Conservation (phyloP, 2,329 filamentous ascomycete species). For the Zarea fungicola region DNA sequence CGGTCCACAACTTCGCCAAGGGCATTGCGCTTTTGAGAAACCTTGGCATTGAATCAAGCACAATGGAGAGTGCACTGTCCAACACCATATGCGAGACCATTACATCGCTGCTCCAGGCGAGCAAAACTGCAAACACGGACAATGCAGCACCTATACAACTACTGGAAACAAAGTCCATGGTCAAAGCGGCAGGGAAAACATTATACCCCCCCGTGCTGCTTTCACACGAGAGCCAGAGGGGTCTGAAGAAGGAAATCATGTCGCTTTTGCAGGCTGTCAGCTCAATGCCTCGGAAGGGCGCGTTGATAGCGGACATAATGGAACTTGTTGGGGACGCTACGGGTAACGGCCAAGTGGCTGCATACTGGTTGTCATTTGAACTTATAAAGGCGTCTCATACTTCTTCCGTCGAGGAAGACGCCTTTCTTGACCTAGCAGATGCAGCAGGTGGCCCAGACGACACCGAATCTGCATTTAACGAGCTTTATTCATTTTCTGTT, state of each 20-base stretch:
- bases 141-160: slow-evolving; percentile 23
- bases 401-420: slow-evolving; percentile 52
- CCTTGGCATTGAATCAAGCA: slow-evolving; percentile 58
- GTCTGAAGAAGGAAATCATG: slow-evolving; percentile 52
- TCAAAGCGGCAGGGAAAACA: slow-evolving; percentile 13
- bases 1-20: slow-evolving; percentile 70
- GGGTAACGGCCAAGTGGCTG: slow-evolving; percentile 57
- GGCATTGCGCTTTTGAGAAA: slow-evolving; percentile 62
- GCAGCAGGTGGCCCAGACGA: slow-evolving; percentile 32
- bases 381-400: slow-evolving; percentile 56
- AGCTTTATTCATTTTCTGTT: slow-evolving; percentile 66
- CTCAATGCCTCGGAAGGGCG: slow-evolving; percentile 52
- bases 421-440: slow-evolving; percentile 56
- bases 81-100: slow-evolving; percentile 72
- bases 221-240: slow-evolving; percentile 59
- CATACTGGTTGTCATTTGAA: slow-evolving; percentile 76
- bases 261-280: slow-evolving; percentile 54
- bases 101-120: slow-evolving; percentile 30
- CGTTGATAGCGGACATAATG: slow-evolving; percentile 60
- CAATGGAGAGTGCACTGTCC: slow-evolving; percentile 62
- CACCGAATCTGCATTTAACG: slow-evolving; percentile 48
- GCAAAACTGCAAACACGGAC: slow-evolving; percentile 15
- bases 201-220: slow-evolving; percentile 59
- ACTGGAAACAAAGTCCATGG: slow-evolving; percentile 16
- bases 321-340: slow-evolving; percentile 54